Percentiles rank a stretch among this genome's conserved stretches.
Conservation (phyloP, 805 yeast genomes). For the Saturnispora silvae region DNA sequence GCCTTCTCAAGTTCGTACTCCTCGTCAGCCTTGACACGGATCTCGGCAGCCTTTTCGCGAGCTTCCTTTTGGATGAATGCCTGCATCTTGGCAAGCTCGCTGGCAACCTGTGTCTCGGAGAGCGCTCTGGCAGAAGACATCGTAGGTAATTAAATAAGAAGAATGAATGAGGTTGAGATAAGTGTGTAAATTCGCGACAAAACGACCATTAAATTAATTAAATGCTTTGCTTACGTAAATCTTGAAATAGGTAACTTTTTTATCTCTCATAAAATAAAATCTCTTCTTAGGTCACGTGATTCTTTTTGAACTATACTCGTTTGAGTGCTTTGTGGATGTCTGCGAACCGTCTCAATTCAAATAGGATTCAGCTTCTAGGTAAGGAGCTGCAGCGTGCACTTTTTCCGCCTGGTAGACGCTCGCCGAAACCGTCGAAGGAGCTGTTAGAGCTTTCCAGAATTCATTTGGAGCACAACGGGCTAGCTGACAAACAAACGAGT, state of each 20-base stretch:
- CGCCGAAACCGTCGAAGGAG: conserved; percentile 14
- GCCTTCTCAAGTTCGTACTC: conserved; percentile 98
- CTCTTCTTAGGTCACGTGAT: not conserved
- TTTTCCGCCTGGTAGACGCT: conserved; percentile 41
- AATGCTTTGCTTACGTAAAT: too few species aligned
- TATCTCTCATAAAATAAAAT: too few species aligned
- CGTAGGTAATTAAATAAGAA: not conserved
- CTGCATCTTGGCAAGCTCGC: conserved; percentile 95
- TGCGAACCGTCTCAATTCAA: conserved; percentile 39
- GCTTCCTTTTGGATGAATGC: conserved; percentile 99
- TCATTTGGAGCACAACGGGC: conserved; percentile 40
- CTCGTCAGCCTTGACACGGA: conserved; percentile 91
- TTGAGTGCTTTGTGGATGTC: not conserved
- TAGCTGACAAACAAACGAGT: conserved; percentile 68
- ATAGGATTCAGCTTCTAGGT: conserved; percentile 74
- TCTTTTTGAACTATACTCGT: not conserved
- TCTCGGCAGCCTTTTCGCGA: conserved; percentile 95
- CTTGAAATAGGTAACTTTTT: too few species aligned
- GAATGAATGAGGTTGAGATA: not conserved
- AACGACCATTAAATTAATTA: too few species aligned
- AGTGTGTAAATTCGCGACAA: not conserved
- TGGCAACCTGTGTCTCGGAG: conserved; percentile 62
- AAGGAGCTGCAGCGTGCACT: conserved; percentile 30
- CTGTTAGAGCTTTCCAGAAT: conserved; percentile 44
- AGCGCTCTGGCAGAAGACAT: conserved; percentile 30